Evolutionary conservation across 768 basidiomycete genomes (phyloP), one percentile per base, ranked within the genome.

Genomic region (Mrakia blollopis): DNA sequence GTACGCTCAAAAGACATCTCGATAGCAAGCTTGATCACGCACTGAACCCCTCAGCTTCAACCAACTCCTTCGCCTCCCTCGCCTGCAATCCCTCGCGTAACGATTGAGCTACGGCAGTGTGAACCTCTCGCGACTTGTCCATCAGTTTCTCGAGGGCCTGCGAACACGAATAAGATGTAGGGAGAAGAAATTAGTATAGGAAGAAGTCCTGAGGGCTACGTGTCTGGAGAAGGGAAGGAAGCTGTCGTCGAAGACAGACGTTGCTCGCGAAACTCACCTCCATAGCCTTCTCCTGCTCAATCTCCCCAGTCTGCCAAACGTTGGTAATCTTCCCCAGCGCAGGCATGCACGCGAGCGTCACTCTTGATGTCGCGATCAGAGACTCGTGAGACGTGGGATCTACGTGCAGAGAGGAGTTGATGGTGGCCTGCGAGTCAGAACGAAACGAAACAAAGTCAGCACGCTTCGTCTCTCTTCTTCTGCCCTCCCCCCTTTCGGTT

Each of bases 331-430:
- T 90, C 41, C 88, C 89, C 44, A 98, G 86, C 2, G 96, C 95
- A 75, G 97, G 96, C 86, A 99, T 89, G 76, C 90, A 91, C 0
- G 94, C 89, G 23, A 95, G 82, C 0, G 91, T 87, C n/a, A 98
- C 79, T n/a, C 87, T 89, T 0, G 91, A 91, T 18, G 85, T 85
- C 3, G 91, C 88, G 4, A 79, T 79, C 37, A 81, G 83, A 0
- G 87, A 86, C 82, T 98, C 95, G 60, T 87, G 86, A 73, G 89
- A 87, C 0, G 88, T 90, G 2, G 96, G 94, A 84, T 98, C 95
- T 44, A 96, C 83, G 87, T 91, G 90, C 37, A 80, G 57, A 6
- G 69, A 28, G 14, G 41, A 47, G 32, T 54, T 50, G 63, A 77
- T 72, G 32, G 62, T 77, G 3, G 76, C 76, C 76, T 77, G 39